Evolutionary conservation across 306 rosid species (phyloP), one percentile per base, ranked within the genome.

Genomic region (Castanospermum australe): DNA sequence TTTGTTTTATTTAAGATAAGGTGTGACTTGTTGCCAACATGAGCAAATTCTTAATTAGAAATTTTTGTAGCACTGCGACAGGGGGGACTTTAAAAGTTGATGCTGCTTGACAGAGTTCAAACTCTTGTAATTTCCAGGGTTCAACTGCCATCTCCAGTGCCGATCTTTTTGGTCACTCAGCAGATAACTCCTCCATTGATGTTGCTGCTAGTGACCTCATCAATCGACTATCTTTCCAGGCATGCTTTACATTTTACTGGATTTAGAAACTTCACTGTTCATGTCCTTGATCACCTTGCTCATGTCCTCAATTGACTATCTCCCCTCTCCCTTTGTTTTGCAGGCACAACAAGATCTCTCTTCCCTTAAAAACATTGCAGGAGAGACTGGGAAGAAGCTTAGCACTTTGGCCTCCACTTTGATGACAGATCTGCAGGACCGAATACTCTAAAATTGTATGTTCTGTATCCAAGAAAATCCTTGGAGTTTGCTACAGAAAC

Each of bases 381-480:
- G 97, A 54, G 99, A 92, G 87, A 91, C 99, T 2, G 94, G 98
- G 70, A 95, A 95, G 90, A 95, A 89, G 80, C 96, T 95, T 42
- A 85, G 88, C 88, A 86, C 94, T 21, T 81, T 95, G 67, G 99
- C 99, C 20, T 88, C 93, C 87, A 84, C 84, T 67, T 84, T 94
- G 72, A 91, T 92, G 47, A 92, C 96, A 8, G 98, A 92, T 87
- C 78, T 95, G 85, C 97, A 92, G 59, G 99, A 91, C 83, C 83
- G 98, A 90, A 87, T 92, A 81, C 96, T 91, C 44, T 90, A 85
- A 94, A 84, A 78, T 47, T 86, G 66, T 84, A 77, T 75, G 81
- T 62, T 57, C 6, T 81, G 79, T 71, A 75, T 72, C 59, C 54
- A 73, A 47, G 59, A 41, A 56, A 76, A 22, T 50, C 50, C 35